phyloP scores from a whole-genome alignment of 2,329 filamentous ascomycete genomes.

The Bipolaris victoriae region DNA sequence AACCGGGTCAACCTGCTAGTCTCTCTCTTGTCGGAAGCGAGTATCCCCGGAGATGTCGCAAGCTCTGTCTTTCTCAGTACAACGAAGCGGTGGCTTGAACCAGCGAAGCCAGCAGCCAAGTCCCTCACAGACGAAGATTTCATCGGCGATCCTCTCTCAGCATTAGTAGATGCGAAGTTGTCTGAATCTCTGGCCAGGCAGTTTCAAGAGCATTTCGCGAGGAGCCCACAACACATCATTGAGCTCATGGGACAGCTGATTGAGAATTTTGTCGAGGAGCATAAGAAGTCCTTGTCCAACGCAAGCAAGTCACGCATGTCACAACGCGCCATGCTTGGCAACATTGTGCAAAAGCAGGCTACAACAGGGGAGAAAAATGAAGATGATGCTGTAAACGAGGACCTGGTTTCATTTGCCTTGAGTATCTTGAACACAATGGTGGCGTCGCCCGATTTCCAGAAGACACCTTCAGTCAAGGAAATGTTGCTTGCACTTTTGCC shows the following conservation, averaged over 20 bases:
- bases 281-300: constrained; percentile 52
- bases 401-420: constrained; percentile 50
- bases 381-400: constrained; percentile 28
- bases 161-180: constrained; percentile 65
- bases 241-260: constrained; percentile 69
- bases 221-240: constrained; percentile 68
- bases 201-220: constrained; percentile 68
- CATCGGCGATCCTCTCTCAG: constrained; percentile 52
- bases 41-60: constrained; percentile 62
- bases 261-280: constrained; percentile 49
- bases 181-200: constrained; percentile 70
- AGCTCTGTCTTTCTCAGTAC: constrained; percentile 65
- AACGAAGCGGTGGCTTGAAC: constrained; percentile 63
- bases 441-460: constrained; percentile 42
- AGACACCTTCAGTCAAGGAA: constrained; percentile 30
- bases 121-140: constrained; percentile 39
- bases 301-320: constrained; percentile 21
- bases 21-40: constrained; percentile 54
- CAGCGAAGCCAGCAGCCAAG: constrained; percentile 12
- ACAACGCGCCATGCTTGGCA: constrained; percentile 34
- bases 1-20: constrained; percentile 33
- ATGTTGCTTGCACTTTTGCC: constrained; percentile 17
- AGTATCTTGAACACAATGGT: constrained; percentile 50
- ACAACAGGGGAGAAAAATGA: neutral
- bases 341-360: constrained; percentile 30